These are phyloP conservation scores for Eucalyptus globulus DNA, from an alignment of 345 rosid species.

Conservation along the genomic window DNA sequence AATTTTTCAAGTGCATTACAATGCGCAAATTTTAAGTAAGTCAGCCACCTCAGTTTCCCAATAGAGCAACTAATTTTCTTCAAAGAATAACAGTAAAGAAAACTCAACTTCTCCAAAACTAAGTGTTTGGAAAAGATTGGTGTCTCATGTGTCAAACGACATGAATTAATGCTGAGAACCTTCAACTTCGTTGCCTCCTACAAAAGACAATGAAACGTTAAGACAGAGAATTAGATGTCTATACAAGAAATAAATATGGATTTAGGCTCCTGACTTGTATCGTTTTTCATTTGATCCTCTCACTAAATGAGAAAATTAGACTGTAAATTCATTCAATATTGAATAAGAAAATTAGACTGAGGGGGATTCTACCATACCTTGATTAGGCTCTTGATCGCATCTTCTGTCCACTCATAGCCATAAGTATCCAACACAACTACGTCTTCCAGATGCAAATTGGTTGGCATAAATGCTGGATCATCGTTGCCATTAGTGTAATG, in stretches of 20 bases:
- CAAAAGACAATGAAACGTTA: background rate
- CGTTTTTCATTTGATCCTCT: background rate
- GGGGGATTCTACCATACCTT: background rate
- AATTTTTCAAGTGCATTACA: accelerated
- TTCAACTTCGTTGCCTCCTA: background rate
- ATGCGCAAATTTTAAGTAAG: accelerated
- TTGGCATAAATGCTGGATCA: no score
- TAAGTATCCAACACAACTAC: accelerated
- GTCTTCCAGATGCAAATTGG: no score
- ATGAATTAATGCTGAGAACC: background rate
- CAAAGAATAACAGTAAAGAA: accelerated
- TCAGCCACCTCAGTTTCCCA: background rate
- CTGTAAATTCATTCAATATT: background rate
- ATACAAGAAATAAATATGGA: background rate
- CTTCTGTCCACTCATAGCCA: background rate
- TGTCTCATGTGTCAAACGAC: accelerated
- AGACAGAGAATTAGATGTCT: background rate
- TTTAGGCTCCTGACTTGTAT: background rate
- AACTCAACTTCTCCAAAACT: background rate
- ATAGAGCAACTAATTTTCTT: background rate
- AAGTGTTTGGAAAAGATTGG: background rate
- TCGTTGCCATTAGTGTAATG: accelerated
- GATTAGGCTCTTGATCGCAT: background rate
- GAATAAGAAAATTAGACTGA: background rate
- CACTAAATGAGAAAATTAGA: background rate